phyloP scores from a whole-genome alignment of 352 stramenopile species.

The Pythium phragmitis region DNA sequence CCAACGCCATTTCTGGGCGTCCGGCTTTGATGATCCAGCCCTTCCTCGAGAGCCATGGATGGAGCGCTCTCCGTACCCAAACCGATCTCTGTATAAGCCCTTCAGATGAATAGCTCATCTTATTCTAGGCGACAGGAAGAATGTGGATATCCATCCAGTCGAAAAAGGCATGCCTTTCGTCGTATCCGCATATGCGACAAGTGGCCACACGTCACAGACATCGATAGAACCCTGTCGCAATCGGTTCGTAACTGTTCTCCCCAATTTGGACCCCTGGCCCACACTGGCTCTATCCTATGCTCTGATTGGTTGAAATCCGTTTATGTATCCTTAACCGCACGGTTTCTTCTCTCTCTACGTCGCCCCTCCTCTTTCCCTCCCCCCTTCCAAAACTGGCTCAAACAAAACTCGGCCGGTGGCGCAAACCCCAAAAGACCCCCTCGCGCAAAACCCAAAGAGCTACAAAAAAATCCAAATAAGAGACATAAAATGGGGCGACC shows the following conservation, averaged over 20 bases:
- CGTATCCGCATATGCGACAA: slow-evolving; percentile 9
- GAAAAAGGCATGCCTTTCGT: too few relatives aligned
- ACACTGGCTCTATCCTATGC: neutral
- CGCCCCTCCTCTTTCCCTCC: slow-evolving; percentile 1
- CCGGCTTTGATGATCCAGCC: too few relatives aligned
- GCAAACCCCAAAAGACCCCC: neutral
- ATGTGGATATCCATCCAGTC: too few relatives aligned
- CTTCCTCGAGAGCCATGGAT: too few relatives aligned
- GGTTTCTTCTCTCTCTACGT: slow-evolving; percentile 13
- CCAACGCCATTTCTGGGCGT: too few relatives aligned
- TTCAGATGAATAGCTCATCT: too few relatives aligned
- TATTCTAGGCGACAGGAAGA: too few relatives aligned
- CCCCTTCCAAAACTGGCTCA: slow-evolving; percentile 12
- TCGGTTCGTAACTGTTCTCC: slow-evolving; percentile 17
- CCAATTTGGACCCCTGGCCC: neutral
- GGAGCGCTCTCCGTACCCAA: too few relatives aligned
- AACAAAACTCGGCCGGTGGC: neutral
- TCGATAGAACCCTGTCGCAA: slow-evolving; percentile 21
- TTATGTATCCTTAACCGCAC: slow-evolving; percentile 12
- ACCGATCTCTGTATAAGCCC: too few relatives aligned
- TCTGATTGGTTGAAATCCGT: slow-evolving; percentile 21
- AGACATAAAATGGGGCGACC: slow-evolving; percentile 21
- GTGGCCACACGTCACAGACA: slow-evolving; percentile 15
- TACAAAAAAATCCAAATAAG: neutral
- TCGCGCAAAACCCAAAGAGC: neutral